Evolutionary conservation across 169 alveolate genomes (phyloP), one percentile per base, ranked within the genome.

Genomic region (Eimeria necatrix): DNA sequence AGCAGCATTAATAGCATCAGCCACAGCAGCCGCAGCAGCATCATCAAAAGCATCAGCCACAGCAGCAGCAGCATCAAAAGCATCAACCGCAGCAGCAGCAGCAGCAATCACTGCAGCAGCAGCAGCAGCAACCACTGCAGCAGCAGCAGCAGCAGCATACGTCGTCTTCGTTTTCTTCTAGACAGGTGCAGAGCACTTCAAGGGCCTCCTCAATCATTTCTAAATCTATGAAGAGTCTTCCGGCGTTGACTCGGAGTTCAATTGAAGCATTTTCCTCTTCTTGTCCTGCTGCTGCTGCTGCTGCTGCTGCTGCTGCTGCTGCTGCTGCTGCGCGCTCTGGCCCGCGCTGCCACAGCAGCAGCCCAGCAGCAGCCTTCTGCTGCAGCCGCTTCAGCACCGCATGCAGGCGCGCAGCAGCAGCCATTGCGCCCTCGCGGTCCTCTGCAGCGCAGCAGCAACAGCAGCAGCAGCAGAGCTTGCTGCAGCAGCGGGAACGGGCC

Each of bases 91-190:
- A 71, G 52, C 83, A 71, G 83, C 83, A 41, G 68, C 87, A 76
- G 46, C 26, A 76, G 87, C 41, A 76, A 61, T n/a, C n/a, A n/a
- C n/a, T n/a, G n/a, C 86, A 76, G 86, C 26, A 76, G 86, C 64
- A 76, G 59, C 32, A 49, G 32, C 41, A 76, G 10, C 12, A 76
- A 61, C 87, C 6, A n/a, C 4, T 18, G 78, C 78, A 68, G 49
- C 78, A 68, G 46, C 46, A 68, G 78, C 46, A 68, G 78, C 46
- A 68, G 49, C 78, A 6, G 59, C 89, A 8, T 49, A 81, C 91
- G 64, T 81, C 91, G 4, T 81, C 91, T 7, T 81, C 91, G 56
- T 81, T 32, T 24, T 81, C 91, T 4, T 81, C 91, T n/a, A 81
- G 91, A 14, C 91, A 81, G 16, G 91, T 26, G 56, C 53, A 52